Evolutionary conservation across 2,329 filamentous ascomycete species (phyloP).

Genomic region (Claviceps citrina): DNA sequence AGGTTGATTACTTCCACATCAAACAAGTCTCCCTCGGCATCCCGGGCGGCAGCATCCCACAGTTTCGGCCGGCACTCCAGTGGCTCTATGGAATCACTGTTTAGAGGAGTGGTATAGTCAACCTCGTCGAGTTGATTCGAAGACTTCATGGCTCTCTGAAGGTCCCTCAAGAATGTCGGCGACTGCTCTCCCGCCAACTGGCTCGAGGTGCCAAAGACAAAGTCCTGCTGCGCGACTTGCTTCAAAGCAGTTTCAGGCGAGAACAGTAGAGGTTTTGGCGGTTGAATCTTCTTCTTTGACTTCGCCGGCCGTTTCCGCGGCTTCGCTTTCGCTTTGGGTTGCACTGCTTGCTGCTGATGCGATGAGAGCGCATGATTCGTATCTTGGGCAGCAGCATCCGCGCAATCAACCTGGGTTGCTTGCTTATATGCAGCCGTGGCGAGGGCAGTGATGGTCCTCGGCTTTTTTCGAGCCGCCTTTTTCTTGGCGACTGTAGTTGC

Average conservation of each 20-base stretch:
- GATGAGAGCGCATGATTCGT: background rate
- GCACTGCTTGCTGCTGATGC: conserved; percentile 7
- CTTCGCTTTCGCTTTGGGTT: conserved; percentile 19
- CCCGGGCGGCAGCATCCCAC: conserved; percentile 58
- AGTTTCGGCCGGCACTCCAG: conserved; percentile 28
- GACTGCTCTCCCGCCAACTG: conserved; percentile 63
- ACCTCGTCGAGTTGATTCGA: conserved; percentile 34
- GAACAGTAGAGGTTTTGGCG: conserved; percentile 38
- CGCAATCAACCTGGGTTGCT: conserved; percentile 17
- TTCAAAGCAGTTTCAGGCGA: conserved; percentile 54
- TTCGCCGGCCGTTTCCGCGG: conserved; percentile 18
- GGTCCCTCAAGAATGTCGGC: conserved; percentile 45
- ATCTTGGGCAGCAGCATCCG: background rate
- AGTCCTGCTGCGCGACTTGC: conserved; percentile 53
- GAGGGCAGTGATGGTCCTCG: conserved; percentile 61
- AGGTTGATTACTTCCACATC: conserved; percentile 48
- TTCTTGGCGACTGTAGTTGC: conserved; percentile 25
- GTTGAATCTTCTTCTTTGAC: conserved; percentile 25
- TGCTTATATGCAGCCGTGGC: conserved; percentile 54
- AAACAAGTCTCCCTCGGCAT: conserved; percentile 47
- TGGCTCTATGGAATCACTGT: conserved; percentile 23
- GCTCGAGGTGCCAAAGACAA: conserved; percentile 75
- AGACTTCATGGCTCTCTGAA: conserved; percentile 44
- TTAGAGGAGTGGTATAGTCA: conserved; percentile 23
- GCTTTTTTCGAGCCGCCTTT: conserved; percentile 50